Base-by-base conservation (phyloP, 768 basidiomycete species). In the Suillus clintonianus region DNA sequence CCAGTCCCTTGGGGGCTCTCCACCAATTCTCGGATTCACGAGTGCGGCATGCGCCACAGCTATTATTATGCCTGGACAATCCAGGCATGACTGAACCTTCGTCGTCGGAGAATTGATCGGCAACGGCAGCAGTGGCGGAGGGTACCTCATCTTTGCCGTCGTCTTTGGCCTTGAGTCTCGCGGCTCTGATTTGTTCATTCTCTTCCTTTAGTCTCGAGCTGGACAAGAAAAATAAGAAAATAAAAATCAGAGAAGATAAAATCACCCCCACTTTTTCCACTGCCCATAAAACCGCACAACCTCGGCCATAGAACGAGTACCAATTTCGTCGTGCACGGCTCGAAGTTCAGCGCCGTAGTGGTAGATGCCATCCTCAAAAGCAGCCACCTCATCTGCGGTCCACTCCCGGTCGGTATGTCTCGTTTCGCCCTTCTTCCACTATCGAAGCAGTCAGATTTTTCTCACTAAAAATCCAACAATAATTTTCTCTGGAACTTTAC, bases 1-100 rank as follows among this genome's bases (percentile, higher is more conserved):
- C 75, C n/a, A 96, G 83, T 24, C 90, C 91, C 72, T 92, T 92
- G 3, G 95, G 95, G 15, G 94, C 94, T 73, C 91, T 92, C 94
- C 94, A 97, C 95, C 95, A 97, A 3, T 76, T 78, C 42, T 82
- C 82, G 7, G 91, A 91, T 64, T 94, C 91, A 61, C 89, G 87
- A 8, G 91, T 92, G 56, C 90, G 82, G 74, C 95, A 97, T 4
- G 92, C 92, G 41, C 91, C 94, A 70, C 95, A 97, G 64, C 81
- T 85, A 34, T 80, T 74, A 68, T 79, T 84, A 42, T 81, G 78
- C 71, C 81, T 88, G 48, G 82, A 81, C 39, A 82, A 82, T 62
- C 83, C 82, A 22, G 79, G 82, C 60, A 90, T 82, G 65, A 93
- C 81, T 2, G 94, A 95, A 13, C 86, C 86, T 71, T 95, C 94